Evolutionary conservation across 495 filamentous ascomycete species (phyloP).

Genomic region (Penicillium crystallinum): DNA sequence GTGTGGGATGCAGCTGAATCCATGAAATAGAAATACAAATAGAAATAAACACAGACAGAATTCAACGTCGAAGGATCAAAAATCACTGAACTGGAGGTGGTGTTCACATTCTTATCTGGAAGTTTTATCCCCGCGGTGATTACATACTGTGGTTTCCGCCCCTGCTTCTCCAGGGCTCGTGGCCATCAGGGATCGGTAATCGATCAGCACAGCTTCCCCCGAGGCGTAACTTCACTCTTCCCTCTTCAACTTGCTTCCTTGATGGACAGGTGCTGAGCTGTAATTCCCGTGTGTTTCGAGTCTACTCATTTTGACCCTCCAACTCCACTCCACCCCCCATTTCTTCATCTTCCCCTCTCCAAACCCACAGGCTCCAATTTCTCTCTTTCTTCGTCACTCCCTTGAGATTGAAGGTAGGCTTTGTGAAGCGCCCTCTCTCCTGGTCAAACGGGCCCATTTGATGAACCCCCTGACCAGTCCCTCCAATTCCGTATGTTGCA

Average conservation of each 20-base stretch:
- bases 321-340: slow-evolving; percentile 3
- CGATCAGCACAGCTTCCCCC: slow-evolving; percentile 5
- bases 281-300: slow-evolving; percentile 1
- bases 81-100: neutral
- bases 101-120: neutral
- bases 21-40: neutral
- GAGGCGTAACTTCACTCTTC: neutral
- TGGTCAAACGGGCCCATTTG: neutral
- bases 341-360: slow-evolving; percentile 5
- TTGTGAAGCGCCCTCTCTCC: neutral
- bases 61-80: neutral
- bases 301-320: slow-evolving; percentile 9
- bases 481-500: neutral
- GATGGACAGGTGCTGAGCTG: slow-evolving; percentile 9
- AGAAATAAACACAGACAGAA: neutral
- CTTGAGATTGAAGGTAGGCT: slow-evolving; percentile 26
- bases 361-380: slow-evolving; percentile 12
- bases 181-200: slow-evolving; percentile 6
- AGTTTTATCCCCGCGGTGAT: slow-evolving; percentile 5
- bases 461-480: neutral
- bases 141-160: slow-evolving; percentile 9
- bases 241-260: slow-evolving; percentile 5
- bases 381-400: slow-evolving; percentile 27
- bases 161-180: slow-evolving; percentile 1
- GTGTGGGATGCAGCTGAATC: neutral